Base-by-base conservation (phyloP, 2,329 filamentous ascomycete species). In the Exserohilum turcica region DNA sequence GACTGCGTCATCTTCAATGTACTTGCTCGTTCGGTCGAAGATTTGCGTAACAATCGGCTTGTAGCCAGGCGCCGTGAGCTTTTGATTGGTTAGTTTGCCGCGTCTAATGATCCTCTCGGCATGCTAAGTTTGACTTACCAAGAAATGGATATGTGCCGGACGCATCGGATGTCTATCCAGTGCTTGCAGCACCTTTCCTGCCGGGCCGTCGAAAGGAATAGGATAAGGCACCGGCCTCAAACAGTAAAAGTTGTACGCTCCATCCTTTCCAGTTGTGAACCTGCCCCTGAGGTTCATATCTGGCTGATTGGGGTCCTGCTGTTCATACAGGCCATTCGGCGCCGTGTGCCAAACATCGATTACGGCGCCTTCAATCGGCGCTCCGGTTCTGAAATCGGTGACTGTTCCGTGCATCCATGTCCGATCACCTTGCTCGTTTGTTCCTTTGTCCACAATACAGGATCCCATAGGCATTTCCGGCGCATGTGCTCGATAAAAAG, bases 311-410 rank as follows among this genome's bases (percentile, higher is more conserved):
- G 82, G 77, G 60, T 92, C 89, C 74, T 92, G 89, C 74, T 91
- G 88, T 76, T 91, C 88, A 52, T 80, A 80, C 49, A 78, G 54
- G 10, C 82, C 83, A 66, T 93, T 92, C 28, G 90, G 88, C 0
- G 85, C 88, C 0, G 89, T 88, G 68, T 92, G 86, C 90, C 90
- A 94, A 46, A 92, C 82, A 67, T 93, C 90, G 31, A 94, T 80
- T 18, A 84, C 80, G 1, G 88, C 88, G 54, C 80, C 80, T 15
- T 82, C 79, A 38, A 93, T 78, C 0, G 88, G 87, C 72, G 84
- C 77, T 47, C 86, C 85, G 0, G 87, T 90, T 28, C 67, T 72
- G 43, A 83, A 84, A 68, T 84, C 78, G 19, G 82, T 70, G 1
- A 87, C 81, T 2, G 67, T 78, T 43, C 90, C 88, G 60, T 90